phyloP scores from a whole-genome alignment of 2,329 filamentous ascomycete species.

The Pseudogymnoascus sp. region DNA sequence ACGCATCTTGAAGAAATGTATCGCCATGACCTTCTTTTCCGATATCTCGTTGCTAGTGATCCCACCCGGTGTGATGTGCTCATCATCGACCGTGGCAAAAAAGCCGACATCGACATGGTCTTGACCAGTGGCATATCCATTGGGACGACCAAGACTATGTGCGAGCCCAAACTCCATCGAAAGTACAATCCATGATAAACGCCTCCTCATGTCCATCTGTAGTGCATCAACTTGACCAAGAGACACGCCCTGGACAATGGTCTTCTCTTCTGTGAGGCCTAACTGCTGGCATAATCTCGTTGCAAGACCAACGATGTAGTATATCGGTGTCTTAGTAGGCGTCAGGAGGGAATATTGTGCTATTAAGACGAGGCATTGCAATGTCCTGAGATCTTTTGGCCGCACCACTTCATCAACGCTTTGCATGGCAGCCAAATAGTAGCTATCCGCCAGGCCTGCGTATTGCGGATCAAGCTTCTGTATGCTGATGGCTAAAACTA shows the following conservation, averaged over 20 bases:
- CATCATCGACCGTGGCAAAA: conserved; percentile 75
- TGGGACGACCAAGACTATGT: conserved; percentile 80
- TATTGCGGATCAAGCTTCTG: conserved; percentile 87
- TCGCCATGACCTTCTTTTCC: conserved; percentile 78
- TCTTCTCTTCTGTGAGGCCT: conserved; percentile 81
- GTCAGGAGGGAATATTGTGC: conserved; percentile 89
- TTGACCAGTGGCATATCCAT: conserved; percentile 71
- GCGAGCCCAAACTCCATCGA: conserved; percentile 86
- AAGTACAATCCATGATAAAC: conserved; percentile 80
- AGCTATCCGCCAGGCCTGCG: conserved; percentile 89
- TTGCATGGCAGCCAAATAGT: conserved; percentile 83
- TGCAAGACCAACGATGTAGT: conserved; percentile 85
- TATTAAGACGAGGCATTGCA: conserved; percentile 84
- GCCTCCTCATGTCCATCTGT: conserved; percentile 80
- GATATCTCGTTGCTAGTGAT: conserved; percentile 66
- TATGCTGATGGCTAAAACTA: conserved; percentile 91
- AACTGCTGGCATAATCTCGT: conserved; percentile 84
- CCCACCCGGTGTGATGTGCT: conserved; percentile 71
- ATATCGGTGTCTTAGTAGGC: conserved; percentile 84
- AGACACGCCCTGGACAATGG: conserved; percentile 57
- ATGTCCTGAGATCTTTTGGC: conserved; percentile 80
- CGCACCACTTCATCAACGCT: conserved; percentile 76
- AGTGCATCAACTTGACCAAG: conserved; percentile 57
- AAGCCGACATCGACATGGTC: conserved; percentile 82
- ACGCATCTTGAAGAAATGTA: conserved; percentile 91